Percentiles rank a stretch among this genome's conserved stretches.
These are phyloP conservation scores for Pseudophaeomoniella oleicola DNA, from an alignment of 2,329 filamentous ascomycete species.

Conservation along the genomic window DNA sequence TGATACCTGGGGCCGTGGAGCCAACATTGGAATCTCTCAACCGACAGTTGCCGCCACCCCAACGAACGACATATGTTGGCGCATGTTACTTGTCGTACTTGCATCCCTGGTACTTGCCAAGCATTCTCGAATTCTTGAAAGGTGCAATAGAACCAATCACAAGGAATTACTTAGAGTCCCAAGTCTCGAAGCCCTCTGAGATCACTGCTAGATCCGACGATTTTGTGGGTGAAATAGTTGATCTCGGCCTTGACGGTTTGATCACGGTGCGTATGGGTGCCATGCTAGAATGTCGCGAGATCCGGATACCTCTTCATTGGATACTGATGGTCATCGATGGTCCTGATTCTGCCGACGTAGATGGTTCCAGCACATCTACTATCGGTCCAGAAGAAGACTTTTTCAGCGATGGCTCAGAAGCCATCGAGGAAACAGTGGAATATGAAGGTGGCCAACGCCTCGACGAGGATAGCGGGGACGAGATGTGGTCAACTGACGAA, in stretches of 20 bases:
- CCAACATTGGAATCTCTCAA: not conserved
- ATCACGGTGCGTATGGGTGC: constrained; percentile 40
- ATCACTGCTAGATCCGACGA: constrained; percentile 13
- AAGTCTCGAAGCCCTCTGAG: constrained; percentile 1
- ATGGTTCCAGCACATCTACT: constrained; percentile 7
- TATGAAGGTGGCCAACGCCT: constrained; percentile 28
- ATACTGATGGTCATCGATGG: constrained; percentile 30
- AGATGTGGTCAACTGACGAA: constrained; percentile 27
- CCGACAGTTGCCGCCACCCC: not conserved
- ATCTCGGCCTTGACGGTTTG: constrained; percentile 36
- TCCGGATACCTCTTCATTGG: constrained; percentile 32
- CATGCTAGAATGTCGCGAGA: constrained; percentile 31
- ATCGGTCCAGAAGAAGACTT: constrained; percentile 6
- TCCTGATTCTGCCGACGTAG: constrained; percentile 16
- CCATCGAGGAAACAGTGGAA: constrained; percentile 20
- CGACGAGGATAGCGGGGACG: constrained; percentile 27
- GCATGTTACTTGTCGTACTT: constrained; percentile 9
- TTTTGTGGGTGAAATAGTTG: constrained; percentile 44
- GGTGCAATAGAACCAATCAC: not conserved
- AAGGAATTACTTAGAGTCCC: constrained; percentile 3
- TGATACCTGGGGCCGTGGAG: constrained; percentile 19
- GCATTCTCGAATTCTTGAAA: not conserved
- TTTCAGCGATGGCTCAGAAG: constrained; percentile 10
- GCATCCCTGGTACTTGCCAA: not conserved
- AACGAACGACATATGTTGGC: constrained; percentile 3